phyloP scores from a whole-genome alignment of 1,139 yeast species.

The Starmera stellimalicola region DNA sequence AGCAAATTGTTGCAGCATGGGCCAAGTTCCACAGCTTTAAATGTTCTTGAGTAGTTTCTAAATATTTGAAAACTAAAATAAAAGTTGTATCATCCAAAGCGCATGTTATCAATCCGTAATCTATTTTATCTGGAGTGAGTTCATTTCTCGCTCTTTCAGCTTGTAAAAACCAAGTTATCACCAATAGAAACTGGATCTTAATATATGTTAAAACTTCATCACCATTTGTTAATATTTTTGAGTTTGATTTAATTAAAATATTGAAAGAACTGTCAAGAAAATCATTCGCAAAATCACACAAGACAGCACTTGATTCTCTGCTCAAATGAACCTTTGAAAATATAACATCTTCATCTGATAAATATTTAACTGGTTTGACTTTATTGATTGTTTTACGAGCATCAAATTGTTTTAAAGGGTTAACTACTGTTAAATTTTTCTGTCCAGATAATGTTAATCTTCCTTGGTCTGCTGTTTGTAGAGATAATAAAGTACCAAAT shows the following conservation, averaged over 20 bases:
- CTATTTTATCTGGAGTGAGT: slow-evolving; percentile 18
- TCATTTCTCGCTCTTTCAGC: slow-evolving; percentile 26
- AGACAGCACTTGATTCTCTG: slow-evolving; percentile 23
- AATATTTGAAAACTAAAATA: slow-evolving; percentile 44
- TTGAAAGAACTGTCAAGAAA: slow-evolving; percentile 75
- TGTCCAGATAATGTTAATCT: slow-evolving; percentile 73
- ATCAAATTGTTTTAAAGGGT: slow-evolving; percentile 53
- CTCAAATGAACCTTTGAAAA: slow-evolving; percentile 24
- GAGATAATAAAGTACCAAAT: slow-evolving; percentile 78
- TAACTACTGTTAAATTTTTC: slow-evolving; percentile 43
- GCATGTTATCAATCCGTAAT: slow-evolving; percentile 58
- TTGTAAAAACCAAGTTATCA: slow-evolving; percentile 64
- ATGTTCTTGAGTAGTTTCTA: slow-evolving; percentile 37
- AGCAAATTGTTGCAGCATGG: slow-evolving; percentile 65
- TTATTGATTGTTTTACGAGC: slow-evolving; percentile 57
- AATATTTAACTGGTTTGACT: slow-evolving; percentile 32
- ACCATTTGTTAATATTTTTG: slow-evolving; percentile 36
- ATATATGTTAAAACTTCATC: slow-evolving; percentile 21
- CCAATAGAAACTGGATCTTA: slow-evolving; percentile 43
- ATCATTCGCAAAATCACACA: slow-evolving; percentile 41
- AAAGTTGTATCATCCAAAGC: slow-evolving; percentile 61
- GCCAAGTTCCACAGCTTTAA: slow-evolving; percentile 43
- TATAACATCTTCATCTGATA: slow-evolving; percentile 34
- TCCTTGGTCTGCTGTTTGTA: slow-evolving; percentile 47
- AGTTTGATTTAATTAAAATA: slow-evolving; percentile 43